phyloP scores from a whole-genome alignment of 805 yeast genomes.

The Zygosaccharomyces rouxii region DNA sequence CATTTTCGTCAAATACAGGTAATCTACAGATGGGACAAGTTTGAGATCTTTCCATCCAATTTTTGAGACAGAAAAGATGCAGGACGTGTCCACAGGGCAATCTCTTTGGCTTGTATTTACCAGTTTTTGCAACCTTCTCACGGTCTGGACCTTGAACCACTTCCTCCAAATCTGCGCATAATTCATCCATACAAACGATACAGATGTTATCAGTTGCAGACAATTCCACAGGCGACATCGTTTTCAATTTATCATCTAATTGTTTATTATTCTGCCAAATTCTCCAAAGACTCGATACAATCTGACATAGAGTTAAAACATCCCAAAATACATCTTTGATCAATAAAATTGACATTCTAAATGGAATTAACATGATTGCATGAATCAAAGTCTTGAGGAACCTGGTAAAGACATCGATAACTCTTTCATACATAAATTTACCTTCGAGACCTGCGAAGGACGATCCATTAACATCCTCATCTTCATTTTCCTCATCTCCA shows the following conservation, averaged over 20 bases:
- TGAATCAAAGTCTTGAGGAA: slow-evolving; percentile 44
- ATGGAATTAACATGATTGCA: slow-evolving; percentile 44
- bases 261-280: slow-evolving; percentile 48
- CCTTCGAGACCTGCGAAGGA: slow-evolving; percentile 55
- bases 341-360: slow-evolving; percentile 44
- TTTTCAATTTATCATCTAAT: slow-evolving; percentile 56
- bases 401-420: slow-evolving; percentile 51
- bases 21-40: slow-evolving; percentile 91
- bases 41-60: slow-evolving; percentile 89
- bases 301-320: slow-evolving; percentile 31
- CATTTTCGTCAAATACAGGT: slow-evolving; percentile 47
- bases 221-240: slow-evolving; percentile 62
- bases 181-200: slow-evolving; percentile 89
- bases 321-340: slow-evolving; percentile 47
- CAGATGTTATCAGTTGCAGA: slow-evolving; percentile 63
- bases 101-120: slow-evolving; percentile 62
- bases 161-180: slow-evolving; percentile 41
- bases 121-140: slow-evolving; percentile 18
- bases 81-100: slow-evolving; percentile 81
- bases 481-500: slow-evolving; percentile 15
- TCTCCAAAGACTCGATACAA: slow-evolving; percentile 37
- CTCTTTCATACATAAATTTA: slow-evolving; percentile 55
- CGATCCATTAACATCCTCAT: slow-evolving; percentile 46
- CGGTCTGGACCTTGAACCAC: slow-evolving; percentile 1
- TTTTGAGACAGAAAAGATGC: slow-evolving; percentile 84